Evolutionary conservation across 164 flowering plant species (phyloP), one percentile per base, ranked within the genome.

Genomic region (Litsea cubeba): DNA sequence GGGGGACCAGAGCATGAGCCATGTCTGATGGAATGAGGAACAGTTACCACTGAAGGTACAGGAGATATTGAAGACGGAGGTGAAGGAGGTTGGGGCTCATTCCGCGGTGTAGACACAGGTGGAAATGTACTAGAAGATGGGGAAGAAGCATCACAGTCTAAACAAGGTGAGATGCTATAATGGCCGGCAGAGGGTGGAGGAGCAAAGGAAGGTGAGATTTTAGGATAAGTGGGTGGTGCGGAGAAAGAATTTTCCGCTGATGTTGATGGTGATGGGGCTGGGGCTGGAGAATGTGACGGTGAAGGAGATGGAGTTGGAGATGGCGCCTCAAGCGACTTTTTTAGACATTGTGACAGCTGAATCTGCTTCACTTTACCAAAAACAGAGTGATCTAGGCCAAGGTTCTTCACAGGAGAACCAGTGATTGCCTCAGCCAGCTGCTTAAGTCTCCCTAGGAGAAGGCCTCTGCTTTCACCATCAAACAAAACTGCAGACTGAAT

Each of bases 311-410:
- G 84, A 5, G 85, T 71, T 64, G 74, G 71, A n/a, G 81, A 76
- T 25, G 89, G 90, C 23, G 80, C 65, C 74, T 71, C 71, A 65
- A 87, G 80, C 0, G 90, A 81, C 62, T 78, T 79, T 63, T 84
- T 78, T 24, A 90, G 82, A 71, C 80, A 83, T 65, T 91, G 83
- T 35, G 97, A 90, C 73, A 92, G 78, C 51, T 81, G 82, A 26
- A 92, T 67, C 72, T 85, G 80, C 71, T 89, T 92, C n/a, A 90
- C 94, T 78, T 82, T 84, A 65, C 97, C 97, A 79, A 92, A 92
- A 22, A 88, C 85, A 23, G 89, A 58, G 74, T 89, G 82, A 78
- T 92, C 82, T 67, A 92, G 90, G 62, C 97, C 97, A 72, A 92
- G 93, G 83, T 92, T 92, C 75, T 79, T 81, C 49, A 78, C 78